Base-by-base conservation (phyloP, 2,329 filamentous ascomycete species). In the Diaporthe caulivora region DNA sequence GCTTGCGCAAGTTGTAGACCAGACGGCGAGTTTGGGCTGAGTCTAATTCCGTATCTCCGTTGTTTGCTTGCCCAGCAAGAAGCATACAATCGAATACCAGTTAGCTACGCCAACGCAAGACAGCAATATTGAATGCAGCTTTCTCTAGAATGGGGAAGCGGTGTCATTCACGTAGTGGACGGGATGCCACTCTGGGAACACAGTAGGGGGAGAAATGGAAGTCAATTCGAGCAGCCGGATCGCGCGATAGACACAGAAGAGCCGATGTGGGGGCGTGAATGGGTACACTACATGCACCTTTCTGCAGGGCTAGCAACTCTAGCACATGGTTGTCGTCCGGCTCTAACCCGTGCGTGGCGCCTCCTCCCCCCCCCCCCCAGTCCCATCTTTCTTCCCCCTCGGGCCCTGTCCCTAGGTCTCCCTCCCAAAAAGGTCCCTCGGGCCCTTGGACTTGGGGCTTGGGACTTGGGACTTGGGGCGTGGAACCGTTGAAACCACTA, bases 401-500 rank as follows among this genome's bases (percentile, higher is more conserved):
- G 44, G 29, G 40, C 26, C 42, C 29, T 34, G 54, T 21, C 10
- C 60, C 60, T 37, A 64, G 58, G 40, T 10, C 37, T 5, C 42
- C 2, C 6, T 13, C 37, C 37, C 40, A 24, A 26, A 26, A 58
- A 65, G 42, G 26, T 37, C 60, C 44, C 44, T 44, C 37, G 44
- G 11, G 44, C 60, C 60, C 42, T 49, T 65, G 29, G 44, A 13
- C 42, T 24, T 65, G 42, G 60, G 34, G 17, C 29, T 31, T 29
- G 54, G 18, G 21, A 40, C 58, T n/a, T 65, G 42, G 60, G 34
- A 26, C 29, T 31, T 29, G 54, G 18, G 21, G 24, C 58, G 51
- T 65, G 62, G 47, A 40, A 21, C 31, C 62, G 62, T 67, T 67
- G 62, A 67, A 53, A 53, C 62, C 47, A 29, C 62, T 37, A 37